phyloP scores from a whole-genome alignment of 2,329 filamentous ascomycete species.

The Aschersonia sp. region DNA sequence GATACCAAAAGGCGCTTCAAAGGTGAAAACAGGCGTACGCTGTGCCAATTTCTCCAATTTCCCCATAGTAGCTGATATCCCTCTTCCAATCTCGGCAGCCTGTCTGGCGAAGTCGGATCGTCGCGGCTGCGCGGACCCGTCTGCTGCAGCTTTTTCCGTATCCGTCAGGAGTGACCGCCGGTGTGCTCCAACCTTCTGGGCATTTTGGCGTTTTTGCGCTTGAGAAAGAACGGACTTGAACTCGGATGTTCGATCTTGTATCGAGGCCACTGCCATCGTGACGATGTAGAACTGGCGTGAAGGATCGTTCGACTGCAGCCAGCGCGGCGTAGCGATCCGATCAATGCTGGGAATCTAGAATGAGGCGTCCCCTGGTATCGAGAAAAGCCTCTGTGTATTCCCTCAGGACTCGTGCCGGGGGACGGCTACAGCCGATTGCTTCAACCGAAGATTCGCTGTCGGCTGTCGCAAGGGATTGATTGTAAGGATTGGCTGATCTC shows the following conservation, averaged over 20 bases:
- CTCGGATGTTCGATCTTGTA: slow-evolving; percentile 93
- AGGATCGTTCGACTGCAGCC: slow-evolving; percentile 14
- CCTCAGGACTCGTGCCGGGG: no score
- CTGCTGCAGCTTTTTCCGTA: slow-evolving; percentile 51
- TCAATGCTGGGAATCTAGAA: no score
- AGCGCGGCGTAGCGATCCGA: slow-evolving; percentile 12
- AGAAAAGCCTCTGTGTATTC: no score
- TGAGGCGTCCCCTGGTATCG: no score
- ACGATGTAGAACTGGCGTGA: neutral
- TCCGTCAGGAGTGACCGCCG: slow-evolving; percentile 67
- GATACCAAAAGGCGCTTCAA: neutral
- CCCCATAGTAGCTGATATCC: slow-evolving; percentile 83
- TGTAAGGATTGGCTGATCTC: no score
- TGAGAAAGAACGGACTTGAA: slow-evolving; percentile 85
- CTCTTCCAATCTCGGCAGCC: slow-evolving; percentile 82
- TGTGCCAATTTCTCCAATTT: slow-evolving; percentile 91
- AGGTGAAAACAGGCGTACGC: slow-evolving; percentile 30
- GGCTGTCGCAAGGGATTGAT: no score
- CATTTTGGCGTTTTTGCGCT: slow-evolving; percentile 65
- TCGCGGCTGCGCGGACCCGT: slow-evolving; percentile 37
- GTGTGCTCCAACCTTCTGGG: slow-evolving; percentile 64
- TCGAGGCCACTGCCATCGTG: slow-evolving; percentile 54
- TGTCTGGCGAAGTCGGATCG: slow-evolving; percentile 87
- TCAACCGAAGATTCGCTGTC: no score
- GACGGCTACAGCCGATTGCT: no score